Base-by-base conservation (phyloP, 257 asterid genomes). In the Buddleja alternifolia region DNA sequence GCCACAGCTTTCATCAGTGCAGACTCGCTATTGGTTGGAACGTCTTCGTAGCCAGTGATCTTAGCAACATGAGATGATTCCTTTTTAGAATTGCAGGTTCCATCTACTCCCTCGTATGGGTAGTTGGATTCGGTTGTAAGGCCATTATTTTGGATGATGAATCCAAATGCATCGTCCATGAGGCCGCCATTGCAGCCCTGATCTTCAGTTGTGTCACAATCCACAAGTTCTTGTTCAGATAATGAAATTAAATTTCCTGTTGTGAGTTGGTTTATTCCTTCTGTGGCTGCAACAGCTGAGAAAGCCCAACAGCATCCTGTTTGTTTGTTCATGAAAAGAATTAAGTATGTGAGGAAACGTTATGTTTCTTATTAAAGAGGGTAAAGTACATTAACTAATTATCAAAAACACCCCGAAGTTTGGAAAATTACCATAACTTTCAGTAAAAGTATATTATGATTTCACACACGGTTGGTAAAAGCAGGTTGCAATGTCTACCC, bases 301-400 rank as follows among this genome's bases (percentile, higher is more conserved):
- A 84, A 84, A 10, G 87, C 87, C 84, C 84, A 76, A 7, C 84
- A 80, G 29, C 81, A 48, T 10, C 79, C 82, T 76, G 68, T 8
- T 32, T 40, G 16, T 50, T 50, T n/a, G 0, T 21, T 32, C 1
- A 21, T 11, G 21, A 37, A 1, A 2, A 50, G 10, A 17, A 32
- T 15, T 40, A 10, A 60, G 5, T 48, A 9, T n/a, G n/a, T n/a
- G n/a, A n/a, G n/a, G n/a, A n/a, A n/a, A n/a, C n/a, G n/a, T n/a
- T n/a, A n/a, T n/a, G n/a, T n/a, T n/a, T n/a, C n/a, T n/a, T n/a
- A n/a, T n/a, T n/a, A n/a, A n/a, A n/a, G n/a, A n/a, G n/a, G n/a
- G n/a, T n/a, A n/a, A n/a, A n/a, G n/a, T n/a, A n/a, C n/a, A n/a
- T n/a, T n/a, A n/a, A n/a, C n/a, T n/a, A n/a, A n/a, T n/a, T n/a